These are phyloP conservation scores for Solanum infundibuliforme DNA, from an alignment of 257 asterid species.

Conservation along the genomic window DNA sequence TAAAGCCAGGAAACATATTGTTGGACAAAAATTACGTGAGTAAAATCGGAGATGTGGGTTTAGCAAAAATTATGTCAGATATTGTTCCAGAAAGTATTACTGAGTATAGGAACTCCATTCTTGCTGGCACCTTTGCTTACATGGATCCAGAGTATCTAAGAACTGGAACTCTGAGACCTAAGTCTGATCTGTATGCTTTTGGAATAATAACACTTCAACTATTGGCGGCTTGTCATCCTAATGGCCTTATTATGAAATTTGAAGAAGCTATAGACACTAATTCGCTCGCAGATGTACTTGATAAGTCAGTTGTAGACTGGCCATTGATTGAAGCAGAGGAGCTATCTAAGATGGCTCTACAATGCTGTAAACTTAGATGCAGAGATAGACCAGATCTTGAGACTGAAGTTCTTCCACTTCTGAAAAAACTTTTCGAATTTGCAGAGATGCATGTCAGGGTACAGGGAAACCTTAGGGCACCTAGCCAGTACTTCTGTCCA, in stretches of 20 bases:
- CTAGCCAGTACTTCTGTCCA: conserved; percentile 78
- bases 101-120: conserved; percentile 53
- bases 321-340: conserved; percentile 59
- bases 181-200: conserved; percentile 78
- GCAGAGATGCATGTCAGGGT: conserved; percentile 31
- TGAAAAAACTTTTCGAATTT: conserved; percentile 54
- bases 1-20: conserved; percentile 83
- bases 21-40: conserved; percentile 49
- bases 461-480: conserved; percentile 21
- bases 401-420: conserved; percentile 55
- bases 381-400: conserved; percentile 89
- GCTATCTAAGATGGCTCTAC: conserved; percentile 46
- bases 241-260: conserved; percentile 46
- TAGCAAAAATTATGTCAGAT: conserved; percentile 62
- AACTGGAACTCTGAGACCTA: conserved; percentile 81
- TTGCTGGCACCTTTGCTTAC: conserved; percentile 76
- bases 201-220: conserved; percentile 75
- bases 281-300: conserved; percentile 39
- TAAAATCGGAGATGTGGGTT: conserved; percentile 85
- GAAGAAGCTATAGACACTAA: conserved; percentile 51
- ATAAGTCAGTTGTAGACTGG: conserved; percentile 57
- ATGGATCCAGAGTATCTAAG: conserved; percentile 90
- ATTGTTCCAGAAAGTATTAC: conserved; percentile 62
- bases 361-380: conserved; percentile 68
- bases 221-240: conserved; percentile 55